phyloP scores from a whole-genome alignment of 1,284 basidiomycete species.

The Rhodotorula glutinis region DNA sequence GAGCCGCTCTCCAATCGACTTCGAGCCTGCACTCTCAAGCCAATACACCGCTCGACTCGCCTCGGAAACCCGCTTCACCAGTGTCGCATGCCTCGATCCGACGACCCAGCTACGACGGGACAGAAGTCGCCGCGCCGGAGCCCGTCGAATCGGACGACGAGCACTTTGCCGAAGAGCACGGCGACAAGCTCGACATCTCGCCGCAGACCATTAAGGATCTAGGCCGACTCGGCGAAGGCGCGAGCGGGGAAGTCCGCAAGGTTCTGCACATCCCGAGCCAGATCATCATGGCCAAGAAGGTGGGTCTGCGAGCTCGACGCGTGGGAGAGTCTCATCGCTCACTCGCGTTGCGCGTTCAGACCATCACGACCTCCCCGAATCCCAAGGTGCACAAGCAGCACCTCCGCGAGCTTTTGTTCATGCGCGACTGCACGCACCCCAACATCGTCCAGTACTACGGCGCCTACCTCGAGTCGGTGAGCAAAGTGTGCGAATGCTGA shows the following conservation, averaged over 20 bases:
- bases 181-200: conserved; percentile 28
- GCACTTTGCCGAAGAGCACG: neutral
- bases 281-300: conserved; percentile 83
- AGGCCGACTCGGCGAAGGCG: conserved; percentile 82
- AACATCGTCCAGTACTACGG: conserved; percentile 93
- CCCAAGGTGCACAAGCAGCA: conserved; percentile 82
- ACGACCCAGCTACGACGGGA: conserved; percentile 6
- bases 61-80: neutral
- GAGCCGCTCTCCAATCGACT: conserved; percentile 5
- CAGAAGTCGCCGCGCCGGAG: neutral
- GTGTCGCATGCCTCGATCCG: neutral
- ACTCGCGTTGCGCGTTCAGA: conserved; percentile 50
- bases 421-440: conserved; percentile 74
- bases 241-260: conserved; percentile 91
- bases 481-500: neutral
- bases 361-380: conserved; percentile 89
- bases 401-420: conserved; percentile 85
- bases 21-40: neutral
- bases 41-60: neutral
- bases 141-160: conserved; percentile 17
- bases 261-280: conserved; percentile 75
- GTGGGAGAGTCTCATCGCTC: neutral
- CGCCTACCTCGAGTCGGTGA: conserved; percentile 85
- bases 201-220: conserved; percentile 38
- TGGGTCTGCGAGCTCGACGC: conserved; percentile 39